These are phyloP conservation scores for Blastocystis sp. DNA, from an alignment of 352 stramenopile genomes.

Conservation along the genomic window DNA sequence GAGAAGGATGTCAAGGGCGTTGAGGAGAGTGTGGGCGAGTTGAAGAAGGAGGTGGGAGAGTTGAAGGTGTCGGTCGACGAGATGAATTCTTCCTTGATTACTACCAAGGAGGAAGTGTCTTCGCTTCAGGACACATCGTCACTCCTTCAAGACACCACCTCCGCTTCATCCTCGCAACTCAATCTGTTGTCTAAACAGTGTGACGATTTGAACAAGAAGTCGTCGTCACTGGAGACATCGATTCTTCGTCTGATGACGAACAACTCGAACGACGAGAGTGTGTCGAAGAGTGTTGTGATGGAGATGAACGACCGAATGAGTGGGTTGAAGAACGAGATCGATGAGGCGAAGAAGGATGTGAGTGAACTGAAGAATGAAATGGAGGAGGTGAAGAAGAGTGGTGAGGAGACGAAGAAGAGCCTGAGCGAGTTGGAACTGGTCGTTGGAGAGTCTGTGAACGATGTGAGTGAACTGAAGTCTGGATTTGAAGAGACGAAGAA, in stretches of 20 bases:
- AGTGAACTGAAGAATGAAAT: background rate
- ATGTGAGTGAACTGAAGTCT: background rate
- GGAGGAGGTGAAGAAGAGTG: background rate
- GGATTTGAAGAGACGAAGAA: background rate
- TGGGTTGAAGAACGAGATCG: background rate
- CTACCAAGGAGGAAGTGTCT: background rate
- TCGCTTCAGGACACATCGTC: background rate
- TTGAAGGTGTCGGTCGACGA: background rate
- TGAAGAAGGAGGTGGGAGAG: conserved; percentile 5
- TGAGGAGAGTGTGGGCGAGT: background rate
- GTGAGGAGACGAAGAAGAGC: background rate
- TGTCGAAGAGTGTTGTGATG: background rate
- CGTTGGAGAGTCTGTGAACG: background rate
- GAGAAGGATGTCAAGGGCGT: background rate
- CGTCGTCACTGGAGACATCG: background rate
- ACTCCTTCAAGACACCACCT: background rate
- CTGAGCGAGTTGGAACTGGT: background rate
- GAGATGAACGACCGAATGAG: background rate
- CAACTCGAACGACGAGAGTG: background rate
- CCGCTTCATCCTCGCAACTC: background rate
- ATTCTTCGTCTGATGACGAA: background rate
- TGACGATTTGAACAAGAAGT: background rate
- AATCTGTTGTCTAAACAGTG: background rate
- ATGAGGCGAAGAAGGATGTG: conserved; percentile 15
- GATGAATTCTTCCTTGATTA: background rate